phyloP scores from a whole-genome alignment of 192 early-diverging fungal species.

The Anaeromyces robustus region DNA sequence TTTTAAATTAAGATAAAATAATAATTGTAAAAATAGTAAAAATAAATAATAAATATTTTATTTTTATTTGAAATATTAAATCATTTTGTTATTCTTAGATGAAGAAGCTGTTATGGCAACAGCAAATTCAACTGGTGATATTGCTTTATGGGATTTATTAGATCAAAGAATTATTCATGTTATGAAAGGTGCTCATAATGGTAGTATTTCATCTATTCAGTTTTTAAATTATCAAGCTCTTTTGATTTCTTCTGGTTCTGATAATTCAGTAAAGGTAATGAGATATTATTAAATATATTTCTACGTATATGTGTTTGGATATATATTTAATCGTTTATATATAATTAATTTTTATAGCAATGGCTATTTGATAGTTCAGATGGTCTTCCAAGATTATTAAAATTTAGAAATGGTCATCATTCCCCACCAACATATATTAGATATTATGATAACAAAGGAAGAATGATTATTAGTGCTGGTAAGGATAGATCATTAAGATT shows the following conservation, averaged over 20 bases:
- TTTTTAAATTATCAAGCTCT: slow-evolving; percentile 76
- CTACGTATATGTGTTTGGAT: too few species aligned
- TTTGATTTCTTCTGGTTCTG: slow-evolving; percentile 67
- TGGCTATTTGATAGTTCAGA: slow-evolving; percentile 89
- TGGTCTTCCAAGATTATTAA: slow-evolving; percentile 62
- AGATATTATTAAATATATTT: too few species aligned
- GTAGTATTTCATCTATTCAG: slow-evolving; percentile 51
- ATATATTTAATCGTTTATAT: too few species aligned
- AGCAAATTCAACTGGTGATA: slow-evolving; percentile 68
- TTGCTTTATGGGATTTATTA: slow-evolving; percentile 85
- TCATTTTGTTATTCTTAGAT: slow-evolving; percentile 21
- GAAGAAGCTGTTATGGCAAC: slow-evolving; percentile 79
- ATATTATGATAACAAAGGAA: slow-evolving; percentile 59
- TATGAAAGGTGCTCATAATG: slow-evolving; percentile 75
- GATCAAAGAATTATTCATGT: slow-evolving; percentile 55
- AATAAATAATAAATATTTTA: too few species aligned
- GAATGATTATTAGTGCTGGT: slow-evolving; percentile 61
- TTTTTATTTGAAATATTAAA: background rate
- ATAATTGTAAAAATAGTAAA: background rate
- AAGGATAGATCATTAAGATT: slow-evolving; percentile 66
- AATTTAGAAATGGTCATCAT: slow-evolving; percentile 72
- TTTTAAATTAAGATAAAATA: background rate
- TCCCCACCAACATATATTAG: slow-evolving; percentile 64
- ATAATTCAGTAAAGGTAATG: slow-evolving; percentile 78
- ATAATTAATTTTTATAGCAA: slow-evolving; percentile 24